Percentiles rank a stretch among this genome's conserved stretches.
Evolutionary conservation across 805 yeast species (phyloP).

Genomic region (Candida awuae): DNA sequence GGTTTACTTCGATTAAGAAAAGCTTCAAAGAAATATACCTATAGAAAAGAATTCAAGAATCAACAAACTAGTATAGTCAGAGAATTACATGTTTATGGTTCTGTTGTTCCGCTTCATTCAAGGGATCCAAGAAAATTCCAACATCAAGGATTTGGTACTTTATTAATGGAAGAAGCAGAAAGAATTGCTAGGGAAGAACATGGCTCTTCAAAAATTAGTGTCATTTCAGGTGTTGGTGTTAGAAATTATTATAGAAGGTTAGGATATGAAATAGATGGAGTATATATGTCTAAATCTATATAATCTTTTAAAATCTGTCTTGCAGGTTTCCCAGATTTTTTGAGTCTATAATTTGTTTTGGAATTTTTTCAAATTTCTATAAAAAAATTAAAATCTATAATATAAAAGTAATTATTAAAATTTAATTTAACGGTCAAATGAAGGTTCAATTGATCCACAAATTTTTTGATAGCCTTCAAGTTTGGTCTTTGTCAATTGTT

Average conservation of each 20-base stretch:
- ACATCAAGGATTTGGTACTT: conserved; percentile 97
- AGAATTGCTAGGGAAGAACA: conserved; percentile 93
- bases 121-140: conserved; percentile 97
- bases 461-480: conserved; percentile 43
- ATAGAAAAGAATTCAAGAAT: conserved; percentile 73
- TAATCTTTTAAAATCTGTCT: neutral
- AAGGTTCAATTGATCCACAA: conserved; percentile 52
- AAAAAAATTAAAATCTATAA: neutral
- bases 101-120: conserved; percentile 92
- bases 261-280: conserved; percentile 91
- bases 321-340: neutral
- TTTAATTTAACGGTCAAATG: conserved; percentile 29
- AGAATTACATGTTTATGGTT: conserved; percentile 94
- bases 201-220: conserved; percentile 84
- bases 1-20: conserved; percentile 83
- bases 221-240: conserved; percentile 96
- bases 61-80: conserved; percentile 93
- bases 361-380: neutral
- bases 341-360: neutral
- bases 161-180: conserved; percentile 97
- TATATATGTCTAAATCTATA: conserved; percentile 78
- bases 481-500: conserved; percentile 25
- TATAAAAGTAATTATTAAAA: too few species aligned
- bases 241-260: conserved; percentile 89
- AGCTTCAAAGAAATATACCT: conserved; percentile 84